Percentiles rank a stretch among this genome's conserved stretches.
Evolutionary conservation across 2,329 filamentous ascomycete genomes (phyloP).

Genomic region (Dothiorella sarmentorum): DNA sequence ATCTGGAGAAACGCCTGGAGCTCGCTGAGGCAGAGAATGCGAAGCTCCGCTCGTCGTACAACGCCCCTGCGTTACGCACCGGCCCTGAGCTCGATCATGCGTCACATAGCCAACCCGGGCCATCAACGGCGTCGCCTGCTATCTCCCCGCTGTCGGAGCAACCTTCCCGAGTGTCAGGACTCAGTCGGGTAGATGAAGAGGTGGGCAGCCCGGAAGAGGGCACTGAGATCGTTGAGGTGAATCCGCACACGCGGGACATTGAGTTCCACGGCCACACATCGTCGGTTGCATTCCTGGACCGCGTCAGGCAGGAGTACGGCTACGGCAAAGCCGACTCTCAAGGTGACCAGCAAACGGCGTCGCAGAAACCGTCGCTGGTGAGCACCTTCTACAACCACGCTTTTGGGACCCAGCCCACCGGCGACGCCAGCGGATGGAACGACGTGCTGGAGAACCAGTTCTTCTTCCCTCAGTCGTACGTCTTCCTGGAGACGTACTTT

Average conservation of each 20-base stretch:
- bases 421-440: conserved; percentile 11
- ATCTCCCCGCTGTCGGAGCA: conserved; percentile 7
- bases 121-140: not conserved
- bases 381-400: conserved; percentile 47
- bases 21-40: conserved; percentile 28
- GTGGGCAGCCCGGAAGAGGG: conserved; percentile 38
- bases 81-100: conserved; percentile 22
- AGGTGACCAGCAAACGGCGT: conserved; percentile 21
- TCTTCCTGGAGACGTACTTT: conserved; percentile 49
- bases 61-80: conserved; percentile 16
- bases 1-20: conserved; percentile 37
- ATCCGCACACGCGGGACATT: conserved; percentile 35
- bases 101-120: not conserved
- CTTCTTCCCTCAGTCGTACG: conserved; percentile 44
- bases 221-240: conserved; percentile 45
- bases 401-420: conserved; percentile 32
- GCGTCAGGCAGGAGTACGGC: conserved; percentile 33
- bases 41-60: conserved; percentile 17
- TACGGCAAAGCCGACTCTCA: conserved; percentile 1
- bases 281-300: conserved; percentile 44
- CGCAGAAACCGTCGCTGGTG: conserved; percentile 39
- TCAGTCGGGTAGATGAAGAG: not conserved
- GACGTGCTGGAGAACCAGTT: conserved; percentile 28
- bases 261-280: conserved; percentile 51
- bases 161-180: not conserved